Evolutionary conservation across 169 alveolate genomes (phyloP), one percentile per base, ranked within the genome.

Genomic region (Plasmodium gaboni): DNA sequence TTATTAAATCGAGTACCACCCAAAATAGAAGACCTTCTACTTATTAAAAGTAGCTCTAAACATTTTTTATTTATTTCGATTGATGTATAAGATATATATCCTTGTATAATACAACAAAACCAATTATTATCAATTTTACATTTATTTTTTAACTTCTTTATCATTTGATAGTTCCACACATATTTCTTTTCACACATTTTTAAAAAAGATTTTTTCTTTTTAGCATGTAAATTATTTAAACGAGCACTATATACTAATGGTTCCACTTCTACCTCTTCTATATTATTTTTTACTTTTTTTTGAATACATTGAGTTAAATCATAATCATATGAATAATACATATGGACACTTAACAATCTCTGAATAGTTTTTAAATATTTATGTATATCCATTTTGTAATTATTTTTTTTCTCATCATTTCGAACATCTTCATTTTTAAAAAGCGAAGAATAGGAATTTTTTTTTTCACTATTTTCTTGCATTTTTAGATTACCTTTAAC

Each of bases 1-100:
- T 97, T 92, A 59, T 95, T 92, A 88, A 97, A 98, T 74, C 99
- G 92, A 44, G 98, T 97, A 22, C 99, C 99, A 32, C 97, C 97
- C 89, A 98, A 95, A 80, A 98, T 94, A 13, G 95, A 87, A 46
- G 98, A 98, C 85, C 99, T 96, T 88, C 99, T 95, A 15, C 98
- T 95, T 12, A 98, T 96, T 69, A 98, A 91, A 42, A 89, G 71
- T 17, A 93, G 53, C 32, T 80, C 93, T 19, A 95, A 24, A 46
- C 74, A 70, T 63, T 93, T 60, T 15, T 93, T 94, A 72, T 92
- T 76, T 5, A 93, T 59, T 22, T 70, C 91, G 6, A 94, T 69
- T 42, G 91, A 78, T 5, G 95, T 72, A 59, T 92, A 92, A 2
- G 93, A 89, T 42, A 88, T 92, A 73, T 93, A 93, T n/a, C 96